phyloP scores from a whole-genome alignment of 2,329 filamentous ascomycete genomes.

The Alternaria infectoria region DNA sequence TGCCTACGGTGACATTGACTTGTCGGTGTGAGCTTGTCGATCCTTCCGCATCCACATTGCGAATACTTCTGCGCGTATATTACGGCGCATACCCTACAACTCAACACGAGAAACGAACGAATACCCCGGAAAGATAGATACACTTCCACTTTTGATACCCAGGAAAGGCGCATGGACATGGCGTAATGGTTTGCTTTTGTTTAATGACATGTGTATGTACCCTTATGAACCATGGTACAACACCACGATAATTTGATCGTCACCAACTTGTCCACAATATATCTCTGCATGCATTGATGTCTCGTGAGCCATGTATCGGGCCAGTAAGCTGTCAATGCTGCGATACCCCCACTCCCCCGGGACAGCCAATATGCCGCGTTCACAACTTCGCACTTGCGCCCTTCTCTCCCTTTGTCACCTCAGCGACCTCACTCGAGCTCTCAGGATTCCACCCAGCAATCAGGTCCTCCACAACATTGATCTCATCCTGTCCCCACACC shows the following conservation, averaged over 20 bases:
- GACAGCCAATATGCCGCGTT: not conserved
- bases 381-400: slow-evolving; percentile 5
- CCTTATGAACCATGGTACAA: not conserved
- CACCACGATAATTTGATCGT: not conserved
- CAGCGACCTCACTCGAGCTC: slow-evolving; percentile 6
- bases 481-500: slow-evolving; percentile 46
- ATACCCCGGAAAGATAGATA: not conserved
- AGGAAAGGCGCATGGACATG: not conserved
- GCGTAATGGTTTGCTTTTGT: not conserved
- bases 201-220: not conserved
- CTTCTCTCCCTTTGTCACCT: slow-evolving; percentile 8
- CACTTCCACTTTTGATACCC: not conserved
- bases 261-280: not conserved
- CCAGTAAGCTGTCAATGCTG: not conserved
- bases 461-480: slow-evolving; percentile 41
- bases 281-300: no score
- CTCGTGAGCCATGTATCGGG: not conserved
- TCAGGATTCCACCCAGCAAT: slow-evolving; percentile 41
- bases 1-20: not conserved
- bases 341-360: not conserved
- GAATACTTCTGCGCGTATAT: not conserved
- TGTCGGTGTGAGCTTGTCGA: not conserved
- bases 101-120: not conserved
- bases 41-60: not conserved
- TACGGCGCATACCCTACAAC: not conserved